A percentile compares a stretch with the other conserved stretches of the same genome.
phyloP scores from a whole-genome alignment of 192 early-diverging fungal species.

The Obelidium mucronatum region DNA sequence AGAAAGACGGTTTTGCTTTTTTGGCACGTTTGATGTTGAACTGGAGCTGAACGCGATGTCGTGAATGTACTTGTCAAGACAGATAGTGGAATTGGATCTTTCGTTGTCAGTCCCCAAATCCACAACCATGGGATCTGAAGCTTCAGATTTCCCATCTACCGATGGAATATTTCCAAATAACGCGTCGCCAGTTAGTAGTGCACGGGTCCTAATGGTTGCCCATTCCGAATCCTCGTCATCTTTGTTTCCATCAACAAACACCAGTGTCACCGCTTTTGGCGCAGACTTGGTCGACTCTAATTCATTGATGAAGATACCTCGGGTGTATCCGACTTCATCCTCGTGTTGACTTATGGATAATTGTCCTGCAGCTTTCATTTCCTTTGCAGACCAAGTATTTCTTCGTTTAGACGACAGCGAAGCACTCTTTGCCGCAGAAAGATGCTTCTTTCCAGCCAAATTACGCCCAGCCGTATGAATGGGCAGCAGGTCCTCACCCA shows the following conservation, averaged over 20 bases:
- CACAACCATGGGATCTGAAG: background rate
- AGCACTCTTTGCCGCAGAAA: background rate
- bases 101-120: background rate
- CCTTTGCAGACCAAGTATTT: background rate
- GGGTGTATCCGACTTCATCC: background rate
- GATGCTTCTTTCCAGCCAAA: background rate
- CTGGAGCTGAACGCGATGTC: background rate
- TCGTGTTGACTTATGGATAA: too few species aligned
- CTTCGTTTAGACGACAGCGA: background rate
- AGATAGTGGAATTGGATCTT: background rate
- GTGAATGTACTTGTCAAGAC: slow-evolving; percentile 14
- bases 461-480: background rate
- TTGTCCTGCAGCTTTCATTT: background rate
- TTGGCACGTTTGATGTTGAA: background rate
- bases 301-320: background rate
- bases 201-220: background rate
- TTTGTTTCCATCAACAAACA: slow-evolving; percentile 6
- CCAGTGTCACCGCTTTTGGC: background rate
- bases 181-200: background rate
- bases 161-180: background rate
- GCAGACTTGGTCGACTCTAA: background rate
- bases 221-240: slow-evolving; percentile 4
- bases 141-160: background rate
- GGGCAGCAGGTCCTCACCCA: background rate
- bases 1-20: background rate